Evolutionary conservation across 1,284 basidiomycete genomes (phyloP).

Genomic region (Ustilago loliicola): DNA sequence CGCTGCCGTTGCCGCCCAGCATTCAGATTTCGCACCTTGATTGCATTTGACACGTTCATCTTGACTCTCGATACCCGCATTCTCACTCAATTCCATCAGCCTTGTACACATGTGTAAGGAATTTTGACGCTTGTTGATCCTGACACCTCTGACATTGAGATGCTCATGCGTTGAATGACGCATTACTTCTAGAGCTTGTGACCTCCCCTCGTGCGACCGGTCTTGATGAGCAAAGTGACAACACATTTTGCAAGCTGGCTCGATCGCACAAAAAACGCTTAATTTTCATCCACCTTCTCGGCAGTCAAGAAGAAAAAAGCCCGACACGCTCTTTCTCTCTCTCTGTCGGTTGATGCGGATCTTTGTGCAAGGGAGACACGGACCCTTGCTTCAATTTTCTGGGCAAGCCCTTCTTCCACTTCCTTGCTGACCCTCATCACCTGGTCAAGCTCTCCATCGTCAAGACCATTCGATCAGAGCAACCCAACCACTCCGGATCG

Average conservation of each 20-base stretch:
- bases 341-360: no score
- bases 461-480: conserved; percentile 1
- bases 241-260: background rate
- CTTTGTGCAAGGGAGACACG: background rate
- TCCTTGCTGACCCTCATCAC: background rate
- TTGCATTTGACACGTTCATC: background rate
- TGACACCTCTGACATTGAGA: background rate
- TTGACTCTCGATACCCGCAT: conserved; percentile 14
- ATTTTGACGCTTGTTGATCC: background rate
- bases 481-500: background rate
- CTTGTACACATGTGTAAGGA: background rate
- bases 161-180: background rate
- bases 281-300: conserved; percentile 2
- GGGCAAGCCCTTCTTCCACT: background rate
- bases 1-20: background rate
- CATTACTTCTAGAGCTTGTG: background rate
- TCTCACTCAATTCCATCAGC: background rate
- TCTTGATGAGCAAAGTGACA: conserved; percentile 2
- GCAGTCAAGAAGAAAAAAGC: background rate
- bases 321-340: background rate
- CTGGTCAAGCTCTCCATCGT: background rate
- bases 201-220: no score
- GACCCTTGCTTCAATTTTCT: background rate
- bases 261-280: conserved; percentile 11
- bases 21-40: background rate